Evolutionary conservation across 495 filamentous ascomycete genomes (phyloP), one percentile per base, ranked within the genome.

Genomic region (Pyrenula aspistea): DNA sequence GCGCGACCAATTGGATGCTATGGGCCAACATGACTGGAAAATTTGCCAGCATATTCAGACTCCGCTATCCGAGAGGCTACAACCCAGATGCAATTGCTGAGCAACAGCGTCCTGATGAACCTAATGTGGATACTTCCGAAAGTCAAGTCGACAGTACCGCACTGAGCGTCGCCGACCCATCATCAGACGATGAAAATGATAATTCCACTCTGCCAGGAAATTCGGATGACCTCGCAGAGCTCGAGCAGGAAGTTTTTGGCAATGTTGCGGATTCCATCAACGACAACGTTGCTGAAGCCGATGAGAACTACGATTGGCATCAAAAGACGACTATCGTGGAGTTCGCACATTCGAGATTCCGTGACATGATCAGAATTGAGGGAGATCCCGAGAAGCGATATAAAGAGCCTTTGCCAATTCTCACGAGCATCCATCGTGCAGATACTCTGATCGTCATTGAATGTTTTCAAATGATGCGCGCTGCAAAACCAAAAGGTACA

Each of bases 21-120:
- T 67, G 71, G 58, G 67, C 65, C 1, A 60, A 61, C 2, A 57
- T 72, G 0, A 63, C 68, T 12, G 60, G 59, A 24, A 64, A 71
- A 52, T 72, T 60, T 25, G 66, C 70, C 22, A 65, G 64, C 11
- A 67, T 73, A 49, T 72, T 73, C 57, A 60, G 24, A 3, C 56
- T 73, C 1, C 31, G 31, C 15, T 42, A 42, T 42, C 31, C 31
- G 15, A 42, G 15, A 42, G 31, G 31, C 31, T 42, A 42, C 31
- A 15, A 42, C 15, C 31, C 31, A 4, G 31, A 42, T 42, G 31
- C 31, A 8, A 15, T 42, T 15, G 15, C 31, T 42, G 31, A 42
- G 8, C 31, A 4, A 42, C 31, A 15, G 31, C 31, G 15, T 8
- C 8, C 4, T 42, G 31, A 42, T 42, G 31, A 42, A 42, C 8